Percentiles rank a stretch among this genome's conserved stretches.
Evolutionary conservation across 805 yeast species (phyloP).

Genomic region (Lipomyces sp.): DNA sequence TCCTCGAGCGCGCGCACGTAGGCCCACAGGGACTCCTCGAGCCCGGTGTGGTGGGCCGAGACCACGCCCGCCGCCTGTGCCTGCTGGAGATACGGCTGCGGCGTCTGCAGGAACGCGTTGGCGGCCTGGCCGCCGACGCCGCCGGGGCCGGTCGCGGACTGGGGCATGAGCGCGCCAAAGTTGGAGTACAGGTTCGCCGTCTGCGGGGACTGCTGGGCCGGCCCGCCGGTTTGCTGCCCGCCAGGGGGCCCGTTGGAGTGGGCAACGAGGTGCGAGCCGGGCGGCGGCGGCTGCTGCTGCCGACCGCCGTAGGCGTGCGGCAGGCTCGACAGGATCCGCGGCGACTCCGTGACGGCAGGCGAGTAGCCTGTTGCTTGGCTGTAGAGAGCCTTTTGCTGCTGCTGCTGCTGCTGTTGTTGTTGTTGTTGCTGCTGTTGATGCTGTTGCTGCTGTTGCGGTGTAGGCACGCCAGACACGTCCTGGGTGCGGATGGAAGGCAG

Average conservation of each 20-base stretch:
- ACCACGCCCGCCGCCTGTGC: conserved; percentile 9
- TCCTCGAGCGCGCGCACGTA: conserved; percentile 35
- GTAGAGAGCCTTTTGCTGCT: conserved; percentile 3
- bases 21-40: conserved; percentile 29
- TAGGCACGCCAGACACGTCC: background rate
- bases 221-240: conserved; percentile 1
- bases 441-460: background rate
- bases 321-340: conserved; percentile 22
- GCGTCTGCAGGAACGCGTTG: conserved; percentile 20
- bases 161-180: conserved; percentile 7
- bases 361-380: conserved; percentile 6
- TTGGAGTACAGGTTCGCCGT: conserved; percentile 12
- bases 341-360: conserved; percentile 15
- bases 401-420: background rate
- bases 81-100: conserved; percentile 12
- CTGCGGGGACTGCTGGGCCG: conserved; percentile 3
- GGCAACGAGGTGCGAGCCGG: conserved; percentile 1
- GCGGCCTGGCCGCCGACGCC: conserved; percentile 12
- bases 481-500: conserved; percentile 20
- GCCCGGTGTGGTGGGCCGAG: background rate
- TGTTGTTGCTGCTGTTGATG: conserved; percentile 1
- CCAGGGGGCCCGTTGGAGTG: conserved; percentile 2
- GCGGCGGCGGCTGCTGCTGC: conserved; percentile 13
- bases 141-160: background rate
- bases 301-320: conserved; percentile 23